These are phyloP conservation scores for Chlorophyllum brunneum DNA, from an alignment of 768 basidiomycete species.

Conservation along the genomic window DNA sequence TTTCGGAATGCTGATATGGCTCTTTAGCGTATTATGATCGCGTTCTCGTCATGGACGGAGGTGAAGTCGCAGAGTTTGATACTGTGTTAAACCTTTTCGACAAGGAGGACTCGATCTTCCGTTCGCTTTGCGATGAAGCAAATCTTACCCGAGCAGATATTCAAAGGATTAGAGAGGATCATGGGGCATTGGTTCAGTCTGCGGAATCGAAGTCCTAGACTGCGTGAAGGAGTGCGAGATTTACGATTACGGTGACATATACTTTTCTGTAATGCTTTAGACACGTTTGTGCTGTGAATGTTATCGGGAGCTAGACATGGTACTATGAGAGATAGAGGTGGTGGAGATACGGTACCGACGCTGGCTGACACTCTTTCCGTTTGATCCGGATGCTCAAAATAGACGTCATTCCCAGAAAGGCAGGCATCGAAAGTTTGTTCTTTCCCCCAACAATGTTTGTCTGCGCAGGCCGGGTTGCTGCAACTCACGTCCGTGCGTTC, in stretches of 20 bases:
- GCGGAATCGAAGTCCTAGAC: too few species aligned
- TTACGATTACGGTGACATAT: too few species aligned
- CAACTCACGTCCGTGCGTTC: background rate
- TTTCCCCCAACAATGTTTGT: background rate
- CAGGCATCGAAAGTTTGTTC: too few species aligned
- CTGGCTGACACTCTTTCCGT: too few species aligned
- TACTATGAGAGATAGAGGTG: too few species aligned
- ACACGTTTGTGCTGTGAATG: too few species aligned
- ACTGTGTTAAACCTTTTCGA: slow-evolving; percentile 66
- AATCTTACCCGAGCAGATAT: slow-evolving; percentile 54
- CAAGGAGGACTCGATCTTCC: slow-evolving; percentile 60
- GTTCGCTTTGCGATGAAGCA: slow-evolving; percentile 66
- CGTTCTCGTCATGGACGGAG: slow-evolving; percentile 70
- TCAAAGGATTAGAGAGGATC: slow-evolving; percentile 40
- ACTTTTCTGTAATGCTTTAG: too few species aligned
- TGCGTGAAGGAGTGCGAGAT: background rate
- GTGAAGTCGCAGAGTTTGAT: slow-evolving; percentile 69
- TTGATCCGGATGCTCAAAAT: too few species aligned
- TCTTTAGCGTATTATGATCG: slow-evolving; percentile 57
- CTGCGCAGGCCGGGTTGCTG: background rate
- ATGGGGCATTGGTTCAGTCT: slow-evolving; percentile 13
- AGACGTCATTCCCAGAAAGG: too few species aligned
- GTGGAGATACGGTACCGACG: too few species aligned
- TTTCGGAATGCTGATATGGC: background rate
- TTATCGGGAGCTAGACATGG: too few species aligned